Percentiles rank a stretch among this genome's conserved stretches.
phyloP scores from a whole-genome alignment of 2,329 filamentous ascomycete genomes.

The Metarhizium sp. region DNA sequence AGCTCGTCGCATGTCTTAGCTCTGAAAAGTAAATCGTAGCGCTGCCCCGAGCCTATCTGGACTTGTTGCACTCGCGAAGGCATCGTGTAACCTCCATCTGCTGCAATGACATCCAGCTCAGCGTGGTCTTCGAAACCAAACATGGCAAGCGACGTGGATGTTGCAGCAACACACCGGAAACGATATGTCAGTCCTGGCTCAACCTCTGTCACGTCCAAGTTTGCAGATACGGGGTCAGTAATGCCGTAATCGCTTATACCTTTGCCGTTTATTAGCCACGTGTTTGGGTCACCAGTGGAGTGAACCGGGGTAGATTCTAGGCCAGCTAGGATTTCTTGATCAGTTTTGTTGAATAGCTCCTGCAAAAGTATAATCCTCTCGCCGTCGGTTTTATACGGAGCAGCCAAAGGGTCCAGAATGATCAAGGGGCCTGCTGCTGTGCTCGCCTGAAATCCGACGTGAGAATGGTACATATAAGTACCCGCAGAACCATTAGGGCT shows the following conservation, averaged over 20 bases:
- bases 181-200: conserved; percentile 52
- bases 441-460: conserved; percentile 52
- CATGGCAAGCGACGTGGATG: conserved; percentile 43
- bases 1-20: conserved; percentile 41
- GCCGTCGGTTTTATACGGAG: conserved; percentile 52
- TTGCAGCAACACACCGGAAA: conserved; percentile 48
- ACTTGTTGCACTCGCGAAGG: conserved; percentile 36
- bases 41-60: conserved; percentile 47
- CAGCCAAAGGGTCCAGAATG: conserved; percentile 36
- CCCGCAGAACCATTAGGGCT: conserved; percentile 44
- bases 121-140: conserved; percentile 48
- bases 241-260: conserved; percentile 10
- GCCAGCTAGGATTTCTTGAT: conserved; percentile 39
- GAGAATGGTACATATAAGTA: conserved; percentile 61
- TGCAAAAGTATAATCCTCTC: conserved; percentile 46
- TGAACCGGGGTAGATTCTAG: conserved; percentile 38
- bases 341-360: conserved; percentile 48
- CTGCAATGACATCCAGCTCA: conserved; percentile 48
- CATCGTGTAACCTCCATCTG: conserved; percentile 47
- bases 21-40: conserved; percentile 45
- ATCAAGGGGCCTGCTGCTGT: conserved; percentile 49
- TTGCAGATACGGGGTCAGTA: neutral
- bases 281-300: conserved; percentile 49
- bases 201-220: conserved; percentile 47
- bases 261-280: conserved; percentile 13